phyloP scores from a whole-genome alignment of 176 grass and related monocot genomes.

The Eleusine indica region DNA sequence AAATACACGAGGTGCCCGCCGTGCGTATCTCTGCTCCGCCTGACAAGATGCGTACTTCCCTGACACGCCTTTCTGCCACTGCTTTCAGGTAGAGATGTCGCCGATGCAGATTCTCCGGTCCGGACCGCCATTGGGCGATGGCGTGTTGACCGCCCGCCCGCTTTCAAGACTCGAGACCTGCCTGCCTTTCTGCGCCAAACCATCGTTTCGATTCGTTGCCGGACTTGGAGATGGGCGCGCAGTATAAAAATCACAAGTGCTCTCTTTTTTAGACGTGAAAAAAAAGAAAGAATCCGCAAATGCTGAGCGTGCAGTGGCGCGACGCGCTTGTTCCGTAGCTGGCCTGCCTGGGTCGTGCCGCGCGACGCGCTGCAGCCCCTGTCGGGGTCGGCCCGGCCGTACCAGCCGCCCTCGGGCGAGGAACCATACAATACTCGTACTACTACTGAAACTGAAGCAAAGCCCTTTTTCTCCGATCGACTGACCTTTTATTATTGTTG shows the following conservation, averaged over 20 bases:
- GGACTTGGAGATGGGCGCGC: not conserved
- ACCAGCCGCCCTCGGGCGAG: not conserved
- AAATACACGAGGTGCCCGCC: too few relatives aligned
- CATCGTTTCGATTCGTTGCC: not conserved
- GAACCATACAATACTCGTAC: not conserved
- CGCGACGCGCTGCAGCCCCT: conserved; percentile 40
- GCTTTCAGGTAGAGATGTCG: conserved; percentile 49
- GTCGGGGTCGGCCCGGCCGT: conserved; percentile 24
- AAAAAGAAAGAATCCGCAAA: too few relatives aligned
- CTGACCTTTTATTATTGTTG: not conserved
- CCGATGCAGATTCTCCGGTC: conserved; percentile 50
- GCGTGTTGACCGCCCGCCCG: conserved; percentile 34
- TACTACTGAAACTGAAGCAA: too few relatives aligned
- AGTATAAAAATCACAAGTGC: not conserved
- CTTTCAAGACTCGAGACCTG: conserved; percentile 24
- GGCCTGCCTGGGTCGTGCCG: conserved; percentile 5
- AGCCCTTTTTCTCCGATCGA: not conserved
- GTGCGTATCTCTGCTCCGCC: not conserved
- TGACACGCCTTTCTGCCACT: not conserved
- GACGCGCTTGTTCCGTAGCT: conserved; percentile 36
- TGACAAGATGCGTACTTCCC: conserved; percentile 41
- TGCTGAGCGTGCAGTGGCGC: conserved; percentile 3
- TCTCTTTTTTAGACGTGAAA: too few relatives aligned
- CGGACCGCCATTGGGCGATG: not conserved
- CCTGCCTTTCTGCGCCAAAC: not conserved